These are phyloP conservation scores for Trifolium repens DNA, from an alignment of 306 rosid genomes.

Conservation along the genomic window DNA sequence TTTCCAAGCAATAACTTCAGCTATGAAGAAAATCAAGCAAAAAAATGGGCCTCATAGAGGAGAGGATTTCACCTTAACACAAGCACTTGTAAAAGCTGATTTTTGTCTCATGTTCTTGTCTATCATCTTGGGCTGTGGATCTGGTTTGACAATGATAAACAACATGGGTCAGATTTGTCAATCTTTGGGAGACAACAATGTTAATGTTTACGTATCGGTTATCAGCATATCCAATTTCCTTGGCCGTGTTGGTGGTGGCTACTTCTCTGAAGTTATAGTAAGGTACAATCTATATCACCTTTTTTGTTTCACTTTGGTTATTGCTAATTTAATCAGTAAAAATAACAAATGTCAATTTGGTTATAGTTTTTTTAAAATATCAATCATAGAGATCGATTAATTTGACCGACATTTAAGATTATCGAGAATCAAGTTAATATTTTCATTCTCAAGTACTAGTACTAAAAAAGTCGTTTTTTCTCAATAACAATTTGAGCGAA, in stretches of 20 bases:
- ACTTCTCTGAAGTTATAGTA: constrained; percentile 73
- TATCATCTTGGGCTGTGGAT: constrained; percentile 67
- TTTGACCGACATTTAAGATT: neutral
- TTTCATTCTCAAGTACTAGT: too few species aligned
- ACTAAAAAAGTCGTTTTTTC: too few species aligned
- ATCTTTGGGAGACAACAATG: constrained; percentile 65
- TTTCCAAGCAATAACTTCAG: constrained; percentile 60
- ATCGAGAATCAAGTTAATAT: too few species aligned
- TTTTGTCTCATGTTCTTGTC: constrained; percentile 78
- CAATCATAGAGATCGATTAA: too few species aligned
- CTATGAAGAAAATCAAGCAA: constrained; percentile 55
- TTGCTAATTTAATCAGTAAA: too few species aligned
- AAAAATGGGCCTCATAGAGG: constrained; percentile 81
- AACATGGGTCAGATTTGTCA: constrained; percentile 86
- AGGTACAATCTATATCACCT: constrained; percentile 43
- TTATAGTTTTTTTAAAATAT: too few species aligned
- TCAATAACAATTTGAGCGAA: too few species aligned
- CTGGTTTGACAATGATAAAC: constrained; percentile 82
- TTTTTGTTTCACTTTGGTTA: neutral
- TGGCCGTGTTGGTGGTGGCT: constrained; percentile 90
- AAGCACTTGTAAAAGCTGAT: constrained; percentile 78
- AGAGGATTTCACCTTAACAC: constrained; percentile 69
- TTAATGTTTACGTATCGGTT: constrained; percentile 68
- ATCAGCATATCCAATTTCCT: constrained; percentile 91
- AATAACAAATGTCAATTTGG: neutral